phyloP scores from a whole-genome alignment of 108 stramenopile genomes.

The Nannochloropsis oceanica region DNA sequence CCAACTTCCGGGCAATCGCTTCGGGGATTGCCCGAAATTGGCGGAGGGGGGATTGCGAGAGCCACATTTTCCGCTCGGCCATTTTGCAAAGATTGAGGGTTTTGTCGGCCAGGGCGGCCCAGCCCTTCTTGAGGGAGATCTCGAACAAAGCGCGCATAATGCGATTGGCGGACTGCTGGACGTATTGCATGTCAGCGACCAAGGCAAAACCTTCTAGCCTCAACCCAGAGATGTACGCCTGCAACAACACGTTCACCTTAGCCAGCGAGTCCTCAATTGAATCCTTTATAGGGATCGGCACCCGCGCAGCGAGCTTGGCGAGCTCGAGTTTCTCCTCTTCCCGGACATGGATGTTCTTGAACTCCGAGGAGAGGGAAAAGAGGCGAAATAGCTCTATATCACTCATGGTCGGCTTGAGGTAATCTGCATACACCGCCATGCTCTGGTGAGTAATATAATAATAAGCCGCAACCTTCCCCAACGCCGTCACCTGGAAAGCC shows the following conservation, averaged over 20 bases:
- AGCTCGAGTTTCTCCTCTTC: constrained; percentile 97
- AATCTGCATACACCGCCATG: constrained; percentile 84
- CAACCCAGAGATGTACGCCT: constrained; percentile 93
- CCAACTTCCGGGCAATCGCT: constrained; percentile 63
- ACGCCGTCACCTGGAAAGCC: constrained; percentile 69
- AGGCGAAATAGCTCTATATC: constrained; percentile 94
- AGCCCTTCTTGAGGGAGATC: constrained; percentile 77
- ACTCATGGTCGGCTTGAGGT: constrained; percentile 86
- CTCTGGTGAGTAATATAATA: constrained; percentile 92
- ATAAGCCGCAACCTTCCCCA: constrained; percentile 90
- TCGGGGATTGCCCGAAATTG: constrained; percentile 75
- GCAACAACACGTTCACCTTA: constrained; percentile 93
- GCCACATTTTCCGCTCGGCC: constrained; percentile 85
- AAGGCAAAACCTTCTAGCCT: constrained; percentile 96
- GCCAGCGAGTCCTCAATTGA: constrained; percentile 72
- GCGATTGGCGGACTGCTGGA: constrained; percentile 91
- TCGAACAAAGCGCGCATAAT: constrained; percentile 93
- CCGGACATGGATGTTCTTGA: constrained; percentile 81
- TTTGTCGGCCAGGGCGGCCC: constrained; percentile 79
- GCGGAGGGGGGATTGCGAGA: constrained; percentile 82
- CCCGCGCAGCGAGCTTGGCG: constrained; percentile 72
- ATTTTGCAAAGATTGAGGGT: constrained; percentile 80
- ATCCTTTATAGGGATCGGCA: constrained; percentile 97
- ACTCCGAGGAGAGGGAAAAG: constrained; percentile 89
- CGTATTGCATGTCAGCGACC: constrained; percentile 92